A percentile compares a stretch with the other conserved stretches of the same genome.
Evolutionary conservation across 2,329 filamentous ascomycete species (phyloP).

Genomic region (Sporothrix sp.): DNA sequence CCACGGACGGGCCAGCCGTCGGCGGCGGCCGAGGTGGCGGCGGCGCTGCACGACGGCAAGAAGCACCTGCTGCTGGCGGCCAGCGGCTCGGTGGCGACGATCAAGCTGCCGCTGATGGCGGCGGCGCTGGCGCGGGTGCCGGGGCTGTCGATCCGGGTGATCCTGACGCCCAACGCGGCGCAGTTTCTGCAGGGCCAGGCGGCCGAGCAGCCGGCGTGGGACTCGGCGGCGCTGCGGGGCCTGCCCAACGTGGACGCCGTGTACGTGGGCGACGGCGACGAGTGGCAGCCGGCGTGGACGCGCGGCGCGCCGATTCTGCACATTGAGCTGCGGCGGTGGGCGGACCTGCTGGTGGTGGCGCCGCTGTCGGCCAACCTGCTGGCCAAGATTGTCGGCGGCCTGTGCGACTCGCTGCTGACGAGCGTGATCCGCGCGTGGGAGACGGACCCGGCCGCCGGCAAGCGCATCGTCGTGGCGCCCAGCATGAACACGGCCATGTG

Average conservation of each 20-base stretch:
- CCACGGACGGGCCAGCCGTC: not conserved
- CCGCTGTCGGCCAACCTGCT: conserved; percentile 78
- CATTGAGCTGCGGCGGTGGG: conserved; percentile 75
- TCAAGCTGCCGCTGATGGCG: conserved; percentile 66
- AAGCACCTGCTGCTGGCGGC: conserved; percentile 34
- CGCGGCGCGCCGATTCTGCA: conserved; percentile 75
- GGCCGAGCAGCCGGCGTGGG: conserved; percentile 62
- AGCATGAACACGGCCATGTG: conserved; percentile 90
- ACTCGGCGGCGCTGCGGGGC: conserved; percentile 36
- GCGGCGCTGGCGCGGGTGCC: conserved; percentile 37
- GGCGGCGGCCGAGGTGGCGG: conserved; percentile 25
- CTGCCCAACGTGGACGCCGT: conserved; percentile 69
- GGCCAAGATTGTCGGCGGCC: conserved; percentile 69
- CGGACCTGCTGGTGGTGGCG: conserved; percentile 68
- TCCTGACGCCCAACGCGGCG: conserved; percentile 65
- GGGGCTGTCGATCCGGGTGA: conserved; percentile 67
- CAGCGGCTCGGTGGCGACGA: conserved; percentile 62
- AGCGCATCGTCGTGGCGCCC: conserved; percentile 60
- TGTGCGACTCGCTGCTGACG: conserved; percentile 68
- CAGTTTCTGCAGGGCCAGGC: conserved; percentile 71
- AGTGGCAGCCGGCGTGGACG: conserved; percentile 62
- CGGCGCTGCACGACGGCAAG: conserved; percentile 30
- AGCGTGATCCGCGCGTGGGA: conserved; percentile 82
- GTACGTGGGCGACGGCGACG: conserved; percentile 80
- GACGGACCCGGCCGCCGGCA: conserved; percentile 49